Evolutionary conservation across 1,284 basidiomycete species (phyloP).

Genomic region (Cystobasidium pallidum): DNA sequence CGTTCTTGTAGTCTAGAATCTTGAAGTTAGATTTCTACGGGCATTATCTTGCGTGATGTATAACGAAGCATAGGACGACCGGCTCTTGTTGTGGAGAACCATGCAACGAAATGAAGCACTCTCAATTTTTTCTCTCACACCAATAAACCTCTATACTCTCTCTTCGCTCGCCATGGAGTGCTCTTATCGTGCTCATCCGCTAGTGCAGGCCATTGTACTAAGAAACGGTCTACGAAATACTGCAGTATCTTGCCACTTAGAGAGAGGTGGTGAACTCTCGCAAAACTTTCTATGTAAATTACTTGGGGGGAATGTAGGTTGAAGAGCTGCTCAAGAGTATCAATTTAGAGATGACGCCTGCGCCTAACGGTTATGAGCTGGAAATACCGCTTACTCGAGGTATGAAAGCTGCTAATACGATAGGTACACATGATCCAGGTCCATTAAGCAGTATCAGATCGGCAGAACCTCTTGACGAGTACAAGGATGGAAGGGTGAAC

Average conservation of each 20-base stretch:
- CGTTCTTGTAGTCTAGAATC: too few relatives aligned
- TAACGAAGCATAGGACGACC: too few relatives aligned
- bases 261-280: conserved; percentile 79
- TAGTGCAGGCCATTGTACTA: conserved; percentile 55
- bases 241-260: conserved; percentile 81
- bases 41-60: too few relatives aligned
- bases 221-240: conserved; percentile 77
- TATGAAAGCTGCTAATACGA: conserved; percentile 73
- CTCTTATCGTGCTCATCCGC: conserved; percentile 21
- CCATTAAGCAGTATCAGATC: conserved; percentile 90
- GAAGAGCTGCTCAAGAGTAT: conserved; percentile 70
- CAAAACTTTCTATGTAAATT: conserved; percentile 94
- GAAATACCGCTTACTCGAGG: conserved; percentile 78
- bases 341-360: too few relatives aligned
- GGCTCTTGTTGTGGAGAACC: too few relatives aligned
- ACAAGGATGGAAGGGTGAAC: conserved; percentile 62
- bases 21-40: too few relatives aligned
- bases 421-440: conserved; percentile 86
- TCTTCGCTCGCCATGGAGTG: conserved; percentile 8
- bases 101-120: neutral
- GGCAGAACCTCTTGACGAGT: conserved; percentile 54
- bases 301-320: conserved; percentile 72
- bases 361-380: too few relatives aligned
- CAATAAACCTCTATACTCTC: conserved; percentile 33
- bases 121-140: conserved; percentile 5